Evolutionary conservation across 108 stramenopile species (phyloP).

Genomic region (Mayamaea pseudoterrestris): DNA sequence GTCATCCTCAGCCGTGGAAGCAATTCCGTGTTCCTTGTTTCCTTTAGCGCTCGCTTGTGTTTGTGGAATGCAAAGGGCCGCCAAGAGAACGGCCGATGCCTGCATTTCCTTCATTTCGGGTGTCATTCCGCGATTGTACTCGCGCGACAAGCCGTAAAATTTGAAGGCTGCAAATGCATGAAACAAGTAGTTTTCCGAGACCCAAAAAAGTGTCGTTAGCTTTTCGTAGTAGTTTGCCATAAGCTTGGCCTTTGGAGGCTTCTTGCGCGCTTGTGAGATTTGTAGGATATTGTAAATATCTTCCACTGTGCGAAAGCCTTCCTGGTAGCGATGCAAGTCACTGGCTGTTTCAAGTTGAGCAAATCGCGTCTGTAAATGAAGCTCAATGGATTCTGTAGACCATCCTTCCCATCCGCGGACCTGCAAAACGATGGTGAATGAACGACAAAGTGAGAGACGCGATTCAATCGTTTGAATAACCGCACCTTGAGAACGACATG

Average conservation of each 20-base stretch:
- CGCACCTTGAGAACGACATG: not conserved
- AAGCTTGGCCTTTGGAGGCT: constrained; percentile 88
- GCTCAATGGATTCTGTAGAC: constrained; percentile 84
- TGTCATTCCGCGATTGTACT: constrained; percentile 83
- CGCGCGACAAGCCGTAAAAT: constrained; percentile 81
- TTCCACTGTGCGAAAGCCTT: constrained; percentile 97
- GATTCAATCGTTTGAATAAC: not conserved
- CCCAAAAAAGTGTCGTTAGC: constrained; percentile 94
- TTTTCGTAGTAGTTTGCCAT: constrained; percentile 98
- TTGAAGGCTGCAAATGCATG: constrained; percentile 97
- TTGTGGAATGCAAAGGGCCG: constrained; percentile 75
- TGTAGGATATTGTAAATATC: constrained; percentile 96
- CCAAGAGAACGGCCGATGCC: constrained; percentile 82
- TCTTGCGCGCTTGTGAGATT: constrained; percentile 67
- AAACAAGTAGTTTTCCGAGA: constrained; percentile 92
- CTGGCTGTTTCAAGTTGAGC: constrained; percentile 91
- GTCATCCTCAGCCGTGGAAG: constrained; percentile 59
- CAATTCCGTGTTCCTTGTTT: constrained; percentile 23
- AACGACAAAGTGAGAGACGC: not conserved
- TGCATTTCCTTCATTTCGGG: constrained; percentile 61
- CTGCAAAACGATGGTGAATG: constrained; percentile 16
- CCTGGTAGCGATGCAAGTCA: constrained; percentile 89
- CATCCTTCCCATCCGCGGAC: constrained; percentile 94
- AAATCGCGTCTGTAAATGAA: constrained; percentile 94
- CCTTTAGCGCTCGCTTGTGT: constrained; percentile 5